Conservation (phyloP, 225 moss, liverwort and hornwort genomes). For the Sphagnum tenellum region DNA sequence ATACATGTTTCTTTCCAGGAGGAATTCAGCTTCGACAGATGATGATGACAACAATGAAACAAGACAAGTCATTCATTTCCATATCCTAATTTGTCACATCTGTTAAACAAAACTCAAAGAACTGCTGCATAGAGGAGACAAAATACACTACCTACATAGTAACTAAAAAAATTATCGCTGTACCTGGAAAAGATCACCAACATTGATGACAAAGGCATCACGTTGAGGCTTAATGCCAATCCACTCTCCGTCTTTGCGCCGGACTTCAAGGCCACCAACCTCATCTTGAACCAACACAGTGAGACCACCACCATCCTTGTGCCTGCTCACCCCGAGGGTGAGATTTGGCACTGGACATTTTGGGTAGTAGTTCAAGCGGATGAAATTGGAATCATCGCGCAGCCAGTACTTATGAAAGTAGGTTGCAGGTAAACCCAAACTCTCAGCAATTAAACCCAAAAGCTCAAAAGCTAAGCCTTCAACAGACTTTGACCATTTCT, state of each 20-base stretch:
- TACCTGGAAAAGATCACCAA: constrained; percentile 68
- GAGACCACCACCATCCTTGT: constrained; percentile 71
- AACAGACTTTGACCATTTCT: constrained; percentile 48
- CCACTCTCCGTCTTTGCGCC: constrained; percentile 65
- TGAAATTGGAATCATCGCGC: constrained; percentile 15
- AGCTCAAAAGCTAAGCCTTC: constrained; percentile 41
- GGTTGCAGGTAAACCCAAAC: constrained; percentile 57
- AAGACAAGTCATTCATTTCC: no score
- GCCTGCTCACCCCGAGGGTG: constrained; percentile 75
- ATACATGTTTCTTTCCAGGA: no score
- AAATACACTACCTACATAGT: no score
- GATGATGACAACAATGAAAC: no score
- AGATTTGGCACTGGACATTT: constrained; percentile 61
- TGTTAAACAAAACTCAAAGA: no score
- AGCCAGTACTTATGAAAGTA: constrained; percentile 44
- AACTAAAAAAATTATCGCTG: no score
- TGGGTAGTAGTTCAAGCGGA: constrained; percentile 75
- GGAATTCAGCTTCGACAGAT: no score
- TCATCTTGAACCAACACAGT: constrained; percentile 87
- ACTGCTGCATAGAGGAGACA: no score
- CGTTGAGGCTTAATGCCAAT: constrained; percentile 55
- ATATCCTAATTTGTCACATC: no score
- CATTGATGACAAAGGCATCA: constrained; percentile 70
- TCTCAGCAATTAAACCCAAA: constrained; percentile 50
- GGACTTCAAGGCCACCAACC: constrained; percentile 72